Evolutionary conservation across 1,284 basidiomycete species (phyloP), one percentile per base, ranked within the genome.

Genomic region (Sporisorium scitamineum): DNA sequence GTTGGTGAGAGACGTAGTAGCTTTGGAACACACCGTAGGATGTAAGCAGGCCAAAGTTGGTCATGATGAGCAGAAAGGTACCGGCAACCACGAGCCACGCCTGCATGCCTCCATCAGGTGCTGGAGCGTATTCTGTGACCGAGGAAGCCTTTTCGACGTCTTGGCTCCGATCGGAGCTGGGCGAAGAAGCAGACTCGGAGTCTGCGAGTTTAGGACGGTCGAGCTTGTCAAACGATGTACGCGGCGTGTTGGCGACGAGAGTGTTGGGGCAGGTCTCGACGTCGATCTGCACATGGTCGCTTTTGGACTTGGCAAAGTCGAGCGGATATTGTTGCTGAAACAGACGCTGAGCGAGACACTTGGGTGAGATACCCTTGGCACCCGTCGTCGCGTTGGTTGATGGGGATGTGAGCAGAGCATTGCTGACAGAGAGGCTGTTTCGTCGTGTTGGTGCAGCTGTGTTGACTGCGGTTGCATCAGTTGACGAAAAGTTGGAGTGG

Each of bases 11-110:
- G 51, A 57, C 11, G 51, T 76, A 76, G 62, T 72, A 76, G 42
- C 47, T 60, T 24, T 72, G 70, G 20, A 76, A 76, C 6, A 76
- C 65, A 13, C 70, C 74, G 56, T 76, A 76, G 20, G 74, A 76
- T 8, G 74, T 76, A 16, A 76, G 56, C 14, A 76, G 70, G 37
- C 74, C 74, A 26, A 76, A 76, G 52, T 76, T 76, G 64, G 69
- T 76, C 74, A 76, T 72, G 65, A 76, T 72, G 31, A 72, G 62
- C 5, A 72, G 3, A 26, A 76, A 76, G 11, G 74, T 76, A 41
- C 69, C 70, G 11, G 60, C 57, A 27, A 76, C 70, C 3, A 76
- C 74, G 41, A 76, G 64, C 69, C 74, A 76, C 1, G 74, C 74
- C 57, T 61, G 58, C 3, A 76, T 51, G 2, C 74, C 74, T 3